Evolutionary conservation across 768 basidiomycete genomes (phyloP).

Genomic region (Flagelloscypha sp.): DNA sequence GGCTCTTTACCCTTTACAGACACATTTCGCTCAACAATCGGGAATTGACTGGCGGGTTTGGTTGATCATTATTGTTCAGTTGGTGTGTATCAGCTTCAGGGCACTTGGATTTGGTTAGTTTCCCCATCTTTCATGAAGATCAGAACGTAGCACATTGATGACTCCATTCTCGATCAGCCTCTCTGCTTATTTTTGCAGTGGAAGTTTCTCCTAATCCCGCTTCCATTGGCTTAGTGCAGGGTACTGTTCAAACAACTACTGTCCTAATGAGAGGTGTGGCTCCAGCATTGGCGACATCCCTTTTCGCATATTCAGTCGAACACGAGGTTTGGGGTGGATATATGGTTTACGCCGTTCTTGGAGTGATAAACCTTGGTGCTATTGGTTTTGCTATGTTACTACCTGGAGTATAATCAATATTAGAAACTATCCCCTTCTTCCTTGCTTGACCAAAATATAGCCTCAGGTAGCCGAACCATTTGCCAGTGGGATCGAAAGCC

Average conservation of each 20-base stretch:
- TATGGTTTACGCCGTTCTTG: slow-evolving; percentile 22
- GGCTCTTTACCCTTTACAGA: slow-evolving; percentile 9
- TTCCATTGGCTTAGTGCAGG: slow-evolving; percentile 45
- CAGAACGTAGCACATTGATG: too few species aligned
- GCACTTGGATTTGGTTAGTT: slow-evolving; percentile 28
- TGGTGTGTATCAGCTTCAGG: slow-evolving; percentile 18
- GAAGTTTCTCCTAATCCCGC: slow-evolving; percentile 31
- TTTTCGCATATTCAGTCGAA: slow-evolving; percentile 47
- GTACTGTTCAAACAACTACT: slow-evolving; percentile 50
- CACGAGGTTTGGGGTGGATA: slow-evolving; percentile 37
- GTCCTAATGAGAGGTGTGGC: slow-evolving; percentile 47
- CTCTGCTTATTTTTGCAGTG: slow-evolving; percentile 36
- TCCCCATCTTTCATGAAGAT: too few species aligned
- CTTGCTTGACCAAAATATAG: too few species aligned
- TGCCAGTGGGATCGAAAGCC: too few species aligned
- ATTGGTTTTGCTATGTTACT: too few species aligned
- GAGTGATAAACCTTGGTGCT: too few species aligned
- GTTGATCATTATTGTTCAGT: slow-evolving; percentile 25
- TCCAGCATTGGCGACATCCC: slow-evolving; percentile 45
- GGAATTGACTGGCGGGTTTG: slow-evolving; percentile 26
- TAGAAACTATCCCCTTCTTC: too few species aligned
- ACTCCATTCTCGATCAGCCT: too few species aligned
- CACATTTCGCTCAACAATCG: slow-evolving; percentile 22
- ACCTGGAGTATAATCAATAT: too few species aligned
- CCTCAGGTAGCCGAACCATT: too few species aligned